phyloP scores from a whole-genome alignment of 257 asterid genomes.

The Solanum ossicruentum region DNA sequence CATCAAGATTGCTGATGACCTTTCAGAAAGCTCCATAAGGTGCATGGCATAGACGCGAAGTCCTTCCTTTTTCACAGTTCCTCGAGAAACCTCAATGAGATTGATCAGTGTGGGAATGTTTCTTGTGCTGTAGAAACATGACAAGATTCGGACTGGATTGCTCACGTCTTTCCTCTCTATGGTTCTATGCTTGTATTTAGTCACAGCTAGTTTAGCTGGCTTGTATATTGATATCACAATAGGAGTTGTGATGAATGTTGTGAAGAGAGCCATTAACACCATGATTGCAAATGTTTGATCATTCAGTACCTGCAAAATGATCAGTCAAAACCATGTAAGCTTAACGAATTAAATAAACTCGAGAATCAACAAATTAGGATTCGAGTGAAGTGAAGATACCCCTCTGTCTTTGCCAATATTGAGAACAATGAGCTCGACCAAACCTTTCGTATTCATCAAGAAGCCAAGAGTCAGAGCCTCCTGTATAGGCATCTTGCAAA shows the following conservation, averaged over 20 bases:
- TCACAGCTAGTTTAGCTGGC: constrained; percentile 35
- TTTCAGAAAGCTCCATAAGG: constrained; percentile 65
- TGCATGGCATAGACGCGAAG: constrained; percentile 69
- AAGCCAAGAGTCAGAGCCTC: constrained; percentile 52
- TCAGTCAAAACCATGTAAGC: not conserved
- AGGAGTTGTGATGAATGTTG: constrained; percentile 66
- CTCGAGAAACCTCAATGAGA: constrained; percentile 62
- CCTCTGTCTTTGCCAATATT: constrained; percentile 59
- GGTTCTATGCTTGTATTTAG: constrained; percentile 41
- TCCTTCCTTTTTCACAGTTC: constrained; percentile 41
- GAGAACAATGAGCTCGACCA: constrained; percentile 56
- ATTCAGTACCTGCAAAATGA: constrained; percentile 43
- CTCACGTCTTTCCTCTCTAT: constrained; percentile 35
- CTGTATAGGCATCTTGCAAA: constrained; percentile 24
- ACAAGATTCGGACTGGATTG: constrained; percentile 36
- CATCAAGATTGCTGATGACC: constrained; percentile 64
- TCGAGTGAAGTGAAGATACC: constrained; percentile 11
- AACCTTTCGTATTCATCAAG: constrained; percentile 64
- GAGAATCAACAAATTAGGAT: not conserved
- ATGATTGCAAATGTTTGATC: constrained; percentile 67
- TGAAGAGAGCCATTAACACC: constrained; percentile 76
- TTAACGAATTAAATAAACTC: not conserved
- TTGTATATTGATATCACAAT: constrained; percentile 36
- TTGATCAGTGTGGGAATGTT: constrained; percentile 46
- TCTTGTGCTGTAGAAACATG: constrained; percentile 49